Evolutionary conservation across 2,329 filamentous ascomycete genomes (phyloP).

Genomic region (Ophiostoma australiae): DNA sequence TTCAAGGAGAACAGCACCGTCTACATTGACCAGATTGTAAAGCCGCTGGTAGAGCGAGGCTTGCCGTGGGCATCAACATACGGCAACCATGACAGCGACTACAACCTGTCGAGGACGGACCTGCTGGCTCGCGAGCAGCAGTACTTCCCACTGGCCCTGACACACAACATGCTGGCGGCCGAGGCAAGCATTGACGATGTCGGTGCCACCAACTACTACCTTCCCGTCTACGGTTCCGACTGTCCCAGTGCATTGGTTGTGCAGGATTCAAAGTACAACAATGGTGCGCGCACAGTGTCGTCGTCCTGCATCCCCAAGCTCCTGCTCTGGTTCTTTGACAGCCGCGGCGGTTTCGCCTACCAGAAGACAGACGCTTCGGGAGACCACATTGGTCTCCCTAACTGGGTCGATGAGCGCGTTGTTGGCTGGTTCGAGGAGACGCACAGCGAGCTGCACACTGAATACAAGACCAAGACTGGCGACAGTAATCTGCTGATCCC

Average conservation of each 20-base stretch:
- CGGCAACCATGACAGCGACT: conserved; percentile 55
- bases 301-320: conserved; percentile 30
- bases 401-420: conserved; percentile 44
- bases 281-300: conserved; percentile 6
- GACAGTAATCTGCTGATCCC: conserved; percentile 34
- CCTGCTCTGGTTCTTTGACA: conserved; percentile 62
- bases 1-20: conserved; percentile 42
- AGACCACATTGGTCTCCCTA: conserved; percentile 28
- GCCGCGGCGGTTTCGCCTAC: conserved; percentile 44
- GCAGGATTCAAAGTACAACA: background rate
- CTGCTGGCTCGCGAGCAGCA: conserved; percentile 31
- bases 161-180: conserved; percentile 29
- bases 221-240: conserved; percentile 31
- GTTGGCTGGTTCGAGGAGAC: conserved; percentile 43
- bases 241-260: conserved; percentile 21
- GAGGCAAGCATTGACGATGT: conserved; percentile 14
- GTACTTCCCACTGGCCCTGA: conserved; percentile 29
- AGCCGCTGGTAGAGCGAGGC: conserved; percentile 42
- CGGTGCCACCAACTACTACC: conserved; percentile 34
- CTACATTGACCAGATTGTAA: conserved; percentile 47
- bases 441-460: conserved; percentile 32
- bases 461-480: conserved; percentile 26
- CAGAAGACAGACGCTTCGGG: conserved; percentile 30
- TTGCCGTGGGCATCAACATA: conserved; percentile 54
- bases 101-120: conserved; percentile 41